These are phyloP conservation scores for Peronospora destructor DNA, from an alignment of 352 stramenopile genomes.

Conservation along the genomic window DNA sequence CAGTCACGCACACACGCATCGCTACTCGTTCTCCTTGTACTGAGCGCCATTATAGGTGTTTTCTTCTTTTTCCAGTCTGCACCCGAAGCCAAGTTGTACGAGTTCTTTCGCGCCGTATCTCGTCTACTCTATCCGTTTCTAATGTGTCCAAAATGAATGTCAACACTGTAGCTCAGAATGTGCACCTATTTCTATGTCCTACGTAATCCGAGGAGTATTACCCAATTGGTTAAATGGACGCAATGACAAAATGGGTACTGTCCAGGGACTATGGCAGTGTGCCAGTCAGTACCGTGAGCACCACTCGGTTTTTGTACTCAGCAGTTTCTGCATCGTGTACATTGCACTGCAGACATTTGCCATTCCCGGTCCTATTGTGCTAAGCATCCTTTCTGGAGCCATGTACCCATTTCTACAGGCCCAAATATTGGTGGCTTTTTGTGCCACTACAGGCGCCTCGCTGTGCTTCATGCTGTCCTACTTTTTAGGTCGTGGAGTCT, in stretches of 20 bases:
- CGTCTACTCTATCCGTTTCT: background rate
- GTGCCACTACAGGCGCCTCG: constrained; percentile 71
- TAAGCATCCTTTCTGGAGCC: constrained; percentile 83
- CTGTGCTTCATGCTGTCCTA: constrained; percentile 84
- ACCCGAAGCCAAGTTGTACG: constrained; percentile 62
- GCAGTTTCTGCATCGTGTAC: constrained; percentile 83
- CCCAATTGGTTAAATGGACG: constrained; percentile 72
- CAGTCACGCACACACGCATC: constrained; percentile 27
- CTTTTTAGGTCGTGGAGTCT: constrained; percentile 69
- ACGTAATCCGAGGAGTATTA: constrained; percentile 72
- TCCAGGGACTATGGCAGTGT: constrained; percentile 68
- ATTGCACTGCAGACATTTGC: constrained; percentile 83
- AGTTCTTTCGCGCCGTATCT: constrained; percentile 3
- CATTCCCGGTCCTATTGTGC: constrained; percentile 79
- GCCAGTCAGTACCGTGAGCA: constrained; percentile 72
- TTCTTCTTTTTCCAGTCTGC: constrained; percentile 69
- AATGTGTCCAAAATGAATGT: constrained; percentile 4
- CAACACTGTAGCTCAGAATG: constrained; percentile 42
- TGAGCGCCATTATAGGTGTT: constrained; percentile 32
- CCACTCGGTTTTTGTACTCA: constrained; percentile 62
- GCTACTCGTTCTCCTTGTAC: constrained; percentile 42
- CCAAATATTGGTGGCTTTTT: constrained; percentile 77
- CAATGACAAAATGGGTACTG: constrained; percentile 82
- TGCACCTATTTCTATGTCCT: constrained; percentile 62
- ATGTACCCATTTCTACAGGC: constrained; percentile 81